Base-by-base conservation (phyloP, 1,284 basidiomycete genomes). In the Sanghuangporus weigelae region DNA sequence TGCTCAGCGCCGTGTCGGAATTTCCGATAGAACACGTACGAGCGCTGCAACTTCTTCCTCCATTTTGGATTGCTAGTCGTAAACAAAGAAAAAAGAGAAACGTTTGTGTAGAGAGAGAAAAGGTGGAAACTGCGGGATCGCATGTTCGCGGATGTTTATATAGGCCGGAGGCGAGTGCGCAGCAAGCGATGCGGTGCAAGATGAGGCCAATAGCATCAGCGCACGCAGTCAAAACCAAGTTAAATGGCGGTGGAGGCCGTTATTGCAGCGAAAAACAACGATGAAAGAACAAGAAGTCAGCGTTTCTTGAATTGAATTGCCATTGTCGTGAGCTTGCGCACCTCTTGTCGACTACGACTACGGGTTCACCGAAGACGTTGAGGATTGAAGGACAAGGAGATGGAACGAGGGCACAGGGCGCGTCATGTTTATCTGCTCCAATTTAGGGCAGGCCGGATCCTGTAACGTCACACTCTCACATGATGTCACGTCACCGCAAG, bases 21-120 rank as follows among this genome's bases (percentile, higher is more conserved):
- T 14, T 14, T 54, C 44, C 36, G 23, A 26, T n/a, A 55, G 44
- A 16, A 0, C 3, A 70, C 76, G 50, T 67, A 79, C 77, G 69
- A 80, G 76, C 65, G 77, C 78, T 59, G 78, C 78, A 42, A 79
- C 76, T 73, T 80, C 77, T 51, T 80, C 78, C 70, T 79, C 77
- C 77, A 79, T 78, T 61, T 66, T 64, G 31, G 56, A 38, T 63
- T 21, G 53, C 16, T 63, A 44, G 59, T 68, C 60, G 66, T 67
- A 26, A 64, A 58, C 49, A 64, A 60, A 62, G 53, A 59, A 35
- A 26, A 51, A 46, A 5, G 10, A n/a, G 40, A 46, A 54, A 54
- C 21, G 35, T 36, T 56, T 16, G 48, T 26, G 61, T 54, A 54
- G 12, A 42, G 50, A 39, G 39, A 36, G 59, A 60, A 38, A 31